A percentile compares a stretch with the other conserved stretches of the same genome.
These are phyloP conservation scores for Ogataea neopini DNA, from an alignment of 805 yeast species.

Conservation along the genomic window DNA sequence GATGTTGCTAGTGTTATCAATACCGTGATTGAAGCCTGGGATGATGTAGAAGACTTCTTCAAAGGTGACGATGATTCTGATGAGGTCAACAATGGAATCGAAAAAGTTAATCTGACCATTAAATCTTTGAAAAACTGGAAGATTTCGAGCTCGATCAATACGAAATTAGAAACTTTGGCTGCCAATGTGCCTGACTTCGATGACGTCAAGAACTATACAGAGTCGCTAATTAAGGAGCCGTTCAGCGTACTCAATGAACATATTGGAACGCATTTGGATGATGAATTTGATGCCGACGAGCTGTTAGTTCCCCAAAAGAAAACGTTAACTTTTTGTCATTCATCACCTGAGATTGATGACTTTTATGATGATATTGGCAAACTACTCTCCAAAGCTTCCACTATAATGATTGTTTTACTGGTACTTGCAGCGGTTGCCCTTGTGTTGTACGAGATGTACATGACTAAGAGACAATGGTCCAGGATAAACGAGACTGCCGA, in stretches of 20 bases:
- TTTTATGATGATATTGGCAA: slow-evolving; percentile 37
- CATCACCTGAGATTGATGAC: slow-evolving; percentile 39
- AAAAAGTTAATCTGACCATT: slow-evolving; percentile 60
- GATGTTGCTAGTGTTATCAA: slow-evolving; percentile 62
- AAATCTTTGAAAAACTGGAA: slow-evolving; percentile 53
- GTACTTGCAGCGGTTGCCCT: slow-evolving; percentile 43
- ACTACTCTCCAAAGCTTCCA: slow-evolving; percentile 38
- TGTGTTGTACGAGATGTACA: slow-evolving; percentile 44
- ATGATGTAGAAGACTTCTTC: slow-evolving; percentile 56
- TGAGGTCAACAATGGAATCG: slow-evolving; percentile 37
- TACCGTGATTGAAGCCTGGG: slow-evolving; percentile 42
- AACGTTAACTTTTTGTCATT: slow-evolving; percentile 41
- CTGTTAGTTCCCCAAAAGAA: slow-evolving; percentile 44
- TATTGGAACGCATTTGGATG: slow-evolving; percentile 31
- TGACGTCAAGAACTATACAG: slow-evolving; percentile 60
- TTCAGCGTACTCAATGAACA: slow-evolving; percentile 49
- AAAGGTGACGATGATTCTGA: slow-evolving; percentile 41
- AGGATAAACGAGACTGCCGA: slow-evolving; percentile 39
- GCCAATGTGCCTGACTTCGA: slow-evolving; percentile 64
- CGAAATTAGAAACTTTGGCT: slow-evolving; percentile 52
- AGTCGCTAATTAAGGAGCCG: slow-evolving; percentile 55
- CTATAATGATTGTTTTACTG: slow-evolving; percentile 41
- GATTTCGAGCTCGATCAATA: slow-evolving; percentile 67
- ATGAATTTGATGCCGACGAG: slow-evolving; percentile 24
- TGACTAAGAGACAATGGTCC: slow-evolving; percentile 51